Evolutionary conservation across 2,329 filamentous ascomycete genomes (phyloP).

Genomic region (Phyllachora maydis): DNA sequence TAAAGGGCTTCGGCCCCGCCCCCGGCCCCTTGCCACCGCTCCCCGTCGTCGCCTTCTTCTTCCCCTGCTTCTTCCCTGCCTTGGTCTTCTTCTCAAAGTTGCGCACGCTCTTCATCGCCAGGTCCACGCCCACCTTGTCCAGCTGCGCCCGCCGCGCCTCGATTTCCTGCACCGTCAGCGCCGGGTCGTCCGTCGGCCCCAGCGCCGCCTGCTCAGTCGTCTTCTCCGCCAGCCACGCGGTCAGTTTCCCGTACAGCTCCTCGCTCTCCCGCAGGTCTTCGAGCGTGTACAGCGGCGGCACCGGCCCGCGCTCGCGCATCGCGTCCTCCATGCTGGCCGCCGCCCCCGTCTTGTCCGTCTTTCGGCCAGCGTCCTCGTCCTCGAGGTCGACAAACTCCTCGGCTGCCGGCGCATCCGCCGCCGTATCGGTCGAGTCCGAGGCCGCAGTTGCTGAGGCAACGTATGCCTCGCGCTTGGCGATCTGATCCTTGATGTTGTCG

Average conservation of each 20-base stretch:
- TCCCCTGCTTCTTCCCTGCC: constrained; percentile 13
- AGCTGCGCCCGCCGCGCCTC: constrained; percentile 48
- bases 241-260: constrained; percentile 37
- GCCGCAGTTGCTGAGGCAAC: constrained; percentile 24
- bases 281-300: constrained; percentile 47
- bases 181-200: constrained; percentile 49
- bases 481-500: constrained; percentile 46
- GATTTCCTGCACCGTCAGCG: constrained; percentile 53
- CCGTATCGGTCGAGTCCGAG: constrained; percentile 11
- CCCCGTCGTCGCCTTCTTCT: constrained; percentile 5
- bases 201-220: constrained; percentile 52
- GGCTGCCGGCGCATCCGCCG: constrained; percentile 24
- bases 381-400: constrained; percentile 57
- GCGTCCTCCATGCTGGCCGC: constrained; percentile 21
- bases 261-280: constrained; percentile 51
- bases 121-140: constrained; percentile 45
- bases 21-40: constrained; percentile 11
- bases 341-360: constrained; percentile 11
- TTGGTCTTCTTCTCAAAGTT: constrained; percentile 26
- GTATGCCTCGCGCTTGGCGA: constrained; percentile 45
- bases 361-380: constrained; percentile 41
- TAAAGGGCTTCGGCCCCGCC: constrained; percentile 13
- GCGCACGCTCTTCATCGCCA: constrained; percentile 48
- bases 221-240: constrained; percentile 57
- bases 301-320: constrained; percentile 24